A percentile compares a stretch with the other conserved stretches of the same genome.
phyloP scores from a whole-genome alignment of 768 basidiomycete genomes.

The Collybia nuda region DNA sequence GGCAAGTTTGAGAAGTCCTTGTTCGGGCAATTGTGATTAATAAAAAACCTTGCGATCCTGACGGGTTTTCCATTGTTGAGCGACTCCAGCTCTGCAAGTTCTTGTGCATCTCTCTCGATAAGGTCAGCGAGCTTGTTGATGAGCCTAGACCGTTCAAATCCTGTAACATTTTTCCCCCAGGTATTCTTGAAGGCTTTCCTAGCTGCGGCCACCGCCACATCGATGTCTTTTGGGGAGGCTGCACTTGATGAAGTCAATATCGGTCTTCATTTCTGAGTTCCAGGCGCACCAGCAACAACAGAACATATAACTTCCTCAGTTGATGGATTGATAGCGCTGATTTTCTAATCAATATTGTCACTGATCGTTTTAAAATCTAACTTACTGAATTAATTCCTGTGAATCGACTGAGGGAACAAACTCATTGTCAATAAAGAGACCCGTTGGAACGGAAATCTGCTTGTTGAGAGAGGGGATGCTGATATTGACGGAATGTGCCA shows the following conservation, averaged over 20 bases:
- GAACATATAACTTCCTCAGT: slow-evolving; percentile 74
- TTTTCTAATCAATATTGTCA: slow-evolving; percentile 22
- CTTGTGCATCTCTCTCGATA: slow-evolving; percentile 81
- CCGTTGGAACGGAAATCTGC: slow-evolving; percentile 67
- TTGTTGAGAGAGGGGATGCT: slow-evolving; percentile 42
- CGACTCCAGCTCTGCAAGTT: slow-evolving; percentile 80
- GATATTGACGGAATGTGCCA: slow-evolving; percentile 44
- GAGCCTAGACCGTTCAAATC: slow-evolving; percentile 76
- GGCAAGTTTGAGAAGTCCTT: not conserved
- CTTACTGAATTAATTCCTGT: slow-evolving; percentile 62
- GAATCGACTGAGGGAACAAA: slow-evolving; percentile 80
- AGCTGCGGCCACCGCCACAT: slow-evolving; percentile 81
- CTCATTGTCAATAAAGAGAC: slow-evolving; percentile 90
- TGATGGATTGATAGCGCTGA: slow-evolving; percentile 76
- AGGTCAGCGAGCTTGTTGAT: slow-evolving; percentile 87
- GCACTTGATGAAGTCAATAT: slow-evolving; percentile 5
- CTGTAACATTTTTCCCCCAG: slow-evolving; percentile 90
- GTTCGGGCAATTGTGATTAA: not conserved
- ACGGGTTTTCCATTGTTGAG: slow-evolving; percentile 94
- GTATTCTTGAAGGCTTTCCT: slow-evolving; percentile 79
- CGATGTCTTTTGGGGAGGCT: slow-evolving; percentile 78
- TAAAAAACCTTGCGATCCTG: slow-evolving; percentile 40
- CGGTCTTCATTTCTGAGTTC: not conserved
- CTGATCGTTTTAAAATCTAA: slow-evolving; percentile 6
- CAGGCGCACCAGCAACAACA: slow-evolving; percentile 56